These are phyloP conservation scores for Apostasia ramifera DNA, from an alignment of 106 monocot genomes.

Conservation along the genomic window DNA sequence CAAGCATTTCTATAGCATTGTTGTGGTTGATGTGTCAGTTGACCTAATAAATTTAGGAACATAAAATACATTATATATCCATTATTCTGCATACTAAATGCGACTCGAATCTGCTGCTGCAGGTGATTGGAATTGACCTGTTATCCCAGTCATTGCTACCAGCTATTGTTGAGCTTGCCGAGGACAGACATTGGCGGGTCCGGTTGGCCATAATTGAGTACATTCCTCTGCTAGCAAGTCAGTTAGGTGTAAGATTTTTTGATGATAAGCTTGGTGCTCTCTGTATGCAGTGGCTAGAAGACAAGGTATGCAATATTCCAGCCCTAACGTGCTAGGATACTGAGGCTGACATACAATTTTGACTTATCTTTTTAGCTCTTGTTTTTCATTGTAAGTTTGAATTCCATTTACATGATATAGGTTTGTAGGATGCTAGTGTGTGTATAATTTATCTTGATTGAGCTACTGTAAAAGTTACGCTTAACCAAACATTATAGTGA, in stretches of 20 bases:
- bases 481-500: too few species aligned
- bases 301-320: slow-evolving; percentile 52
- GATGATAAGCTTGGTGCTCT: slow-evolving; percentile 92
- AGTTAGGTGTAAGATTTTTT: slow-evolving; percentile 85
- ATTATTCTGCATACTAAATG: too few species aligned
- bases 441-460: not conserved
- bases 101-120: not conserved
- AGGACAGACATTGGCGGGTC: slow-evolving; percentile 92
- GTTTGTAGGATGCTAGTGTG: too few species aligned
- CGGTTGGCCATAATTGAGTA: slow-evolving; percentile 95
- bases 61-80: too few species aligned
- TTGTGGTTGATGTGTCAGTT: too few species aligned
- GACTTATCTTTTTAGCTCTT: too few species aligned
- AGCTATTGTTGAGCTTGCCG: slow-evolving; percentile 92
- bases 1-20: too few species aligned
- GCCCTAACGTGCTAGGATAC: not conserved
- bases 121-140: slow-evolving; percentile 93
- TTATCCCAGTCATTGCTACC: slow-evolving; percentile 87
- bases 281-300: slow-evolving; percentile 99
- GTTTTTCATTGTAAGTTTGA: too few species aligned
- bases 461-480: too few species aligned
- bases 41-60: too few species aligned
- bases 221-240: slow-evolving; percentile 89
- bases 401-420: too few species aligned
- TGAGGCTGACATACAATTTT: too few species aligned